Conservation (phyloP, 495 filamentous ascomycete genomes). For the Pseudevernia furfuracea region DNA sequence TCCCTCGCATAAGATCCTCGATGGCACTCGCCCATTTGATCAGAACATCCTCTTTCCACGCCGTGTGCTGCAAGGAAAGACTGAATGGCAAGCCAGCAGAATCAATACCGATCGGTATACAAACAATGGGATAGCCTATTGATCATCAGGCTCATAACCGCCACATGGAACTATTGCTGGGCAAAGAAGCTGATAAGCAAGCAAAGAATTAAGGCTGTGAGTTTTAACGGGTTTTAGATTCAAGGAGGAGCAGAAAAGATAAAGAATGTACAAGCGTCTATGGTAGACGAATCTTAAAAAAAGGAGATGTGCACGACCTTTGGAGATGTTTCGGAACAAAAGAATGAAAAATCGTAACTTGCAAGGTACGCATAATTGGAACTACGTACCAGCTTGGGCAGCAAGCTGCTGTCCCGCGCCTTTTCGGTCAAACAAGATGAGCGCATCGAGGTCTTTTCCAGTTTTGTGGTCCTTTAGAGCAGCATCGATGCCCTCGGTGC, state of each 20-base stretch:
- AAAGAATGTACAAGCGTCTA: too few species aligned
- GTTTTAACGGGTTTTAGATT: not conserved
- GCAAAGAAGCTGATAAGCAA: not conserved
- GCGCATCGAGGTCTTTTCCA: conserved; percentile 14
- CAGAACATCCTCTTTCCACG: conserved; percentile 24
- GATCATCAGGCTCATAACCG: not conserved
- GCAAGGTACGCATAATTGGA: not conserved
- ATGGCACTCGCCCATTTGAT: conserved; percentile 31
- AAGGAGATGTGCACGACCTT: too few species aligned
- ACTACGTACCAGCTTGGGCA: conserved; percentile 26
- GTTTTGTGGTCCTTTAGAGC: conserved; percentile 11
- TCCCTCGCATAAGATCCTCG: conserved; percentile 23
- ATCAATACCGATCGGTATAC: conserved; percentile 26
- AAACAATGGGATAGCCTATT: conserved; percentile 30
- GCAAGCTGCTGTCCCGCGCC: conserved; percentile 26
- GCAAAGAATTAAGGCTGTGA: not conserved
- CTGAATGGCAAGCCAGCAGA: conserved; percentile 23
- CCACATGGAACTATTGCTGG: not conserved
- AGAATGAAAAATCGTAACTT: not conserved
- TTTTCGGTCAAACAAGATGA: conserved; percentile 26
- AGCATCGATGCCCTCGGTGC: conserved; percentile 28
- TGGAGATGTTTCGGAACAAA: not conserved
- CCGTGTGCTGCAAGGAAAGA: conserved; percentile 27
- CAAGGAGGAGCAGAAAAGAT: not conserved
- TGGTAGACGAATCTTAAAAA: too few species aligned